Base-by-base conservation (phyloP, 352 stramenopile species). In the Pythium monospermum region DNA sequence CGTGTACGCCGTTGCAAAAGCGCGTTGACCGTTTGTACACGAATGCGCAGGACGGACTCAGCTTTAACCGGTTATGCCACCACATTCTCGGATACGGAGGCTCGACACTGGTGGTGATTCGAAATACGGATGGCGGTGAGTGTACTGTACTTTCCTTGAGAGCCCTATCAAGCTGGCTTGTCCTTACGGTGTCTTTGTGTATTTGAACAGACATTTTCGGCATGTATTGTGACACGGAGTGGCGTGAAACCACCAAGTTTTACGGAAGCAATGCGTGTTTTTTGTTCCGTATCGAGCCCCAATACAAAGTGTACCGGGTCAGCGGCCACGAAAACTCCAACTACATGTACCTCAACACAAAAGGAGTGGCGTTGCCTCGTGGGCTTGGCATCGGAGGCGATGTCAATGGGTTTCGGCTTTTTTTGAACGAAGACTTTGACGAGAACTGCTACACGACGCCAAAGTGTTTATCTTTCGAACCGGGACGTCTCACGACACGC, bases 291-390 rank as follows among this genome's bases (percentile, higher is more conserved):
- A 36, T 89, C 28, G 58, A 69, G 11, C 83, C 81, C 4, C 66
- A 81, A 10, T 73, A 90, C 35, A 78, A 49, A 37, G 58, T 91
- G 15, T 91, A 85, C 53, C 76, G 65, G 18, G 72, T 79, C 13
- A 61, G 67, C 0, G 79, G 57, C 36, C 61, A 72, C 16, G 55
- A 62, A 31, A 79, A 75, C 30, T 54, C 73, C 37, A 86, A 90
- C 50, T 82, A 87, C 61, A 94, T 94, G 83, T 94, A 94, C 39
- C 65, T 92, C 47, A 91, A 94, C 63, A 92, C 83, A 10, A 94
- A 94, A 35, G 83, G 81, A 7, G 83, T 79, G 16, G 73, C 73
- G 0, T 57, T 94, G 26, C 83, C 83, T 2, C 73, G 77, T 21
- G 83, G 83, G 7, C 66, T 94, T 7, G 83, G 83, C 28, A 83